Conservation (phyloP, 2,329 filamentous ascomycete species). For the Chalara sp. region DNA sequence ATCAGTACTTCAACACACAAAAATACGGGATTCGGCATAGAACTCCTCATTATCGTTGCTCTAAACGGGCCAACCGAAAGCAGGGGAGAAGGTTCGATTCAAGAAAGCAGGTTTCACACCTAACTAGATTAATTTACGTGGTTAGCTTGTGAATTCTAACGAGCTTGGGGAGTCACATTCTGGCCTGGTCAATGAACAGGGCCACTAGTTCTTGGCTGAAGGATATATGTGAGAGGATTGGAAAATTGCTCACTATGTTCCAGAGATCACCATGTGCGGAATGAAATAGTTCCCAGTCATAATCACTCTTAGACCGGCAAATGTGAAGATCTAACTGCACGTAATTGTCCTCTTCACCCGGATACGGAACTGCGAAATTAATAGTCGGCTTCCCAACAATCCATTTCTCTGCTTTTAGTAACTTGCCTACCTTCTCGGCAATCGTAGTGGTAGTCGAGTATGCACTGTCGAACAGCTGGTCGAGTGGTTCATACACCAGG, state of each 20-base stretch:
- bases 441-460: neutral
- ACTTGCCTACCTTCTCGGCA: constrained; percentile 27
- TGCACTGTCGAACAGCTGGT: constrained; percentile 4
- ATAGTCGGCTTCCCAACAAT: constrained; percentile 30
- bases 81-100: no score
- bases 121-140: no score
- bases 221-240: no score
- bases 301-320: constrained; percentile 33
- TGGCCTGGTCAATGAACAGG: no score
- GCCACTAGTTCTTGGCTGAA: no score
- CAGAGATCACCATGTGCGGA: constrained; percentile 67
- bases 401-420: constrained; percentile 39
- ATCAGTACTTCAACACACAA: no score
- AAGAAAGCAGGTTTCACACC: no score
- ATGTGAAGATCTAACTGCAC: constrained; percentile 66
- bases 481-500: constrained; percentile 40
- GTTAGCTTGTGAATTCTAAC: no score
- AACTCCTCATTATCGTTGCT: no score
- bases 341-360: constrained; percentile 29
- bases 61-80: no score
- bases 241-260: constrained; percentile 50
- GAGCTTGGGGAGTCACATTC: no score
- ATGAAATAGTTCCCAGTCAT: constrained; percentile 61
- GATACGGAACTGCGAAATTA: constrained; percentile 52
- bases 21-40: no score